Percentiles rank a stretch among this genome's conserved stretches.
These are phyloP conservation scores for Mycena filopes DNA, from an alignment of 768 basidiomycete genomes.

Conservation along the genomic window DNA sequence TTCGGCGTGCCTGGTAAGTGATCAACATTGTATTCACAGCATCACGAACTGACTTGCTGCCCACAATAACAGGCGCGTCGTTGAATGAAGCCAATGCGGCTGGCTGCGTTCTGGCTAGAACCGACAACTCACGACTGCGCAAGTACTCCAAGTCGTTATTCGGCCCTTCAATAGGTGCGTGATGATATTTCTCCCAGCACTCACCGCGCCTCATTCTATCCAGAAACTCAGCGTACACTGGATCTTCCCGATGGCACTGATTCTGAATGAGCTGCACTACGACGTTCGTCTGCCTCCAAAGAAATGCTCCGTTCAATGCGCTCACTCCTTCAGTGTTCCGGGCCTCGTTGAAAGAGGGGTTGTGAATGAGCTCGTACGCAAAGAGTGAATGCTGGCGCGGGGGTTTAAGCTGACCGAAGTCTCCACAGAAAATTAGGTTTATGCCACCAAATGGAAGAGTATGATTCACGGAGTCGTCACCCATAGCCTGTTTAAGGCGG, in stretches of 20 bases:
- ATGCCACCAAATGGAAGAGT: constrained; percentile 42
- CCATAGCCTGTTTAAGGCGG: constrained; percentile 35
- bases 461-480: not conserved
- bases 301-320: not conserved
- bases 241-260: constrained; percentile 27
- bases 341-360: constrained; percentile 6
- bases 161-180: not conserved
- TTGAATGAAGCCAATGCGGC: constrained; percentile 3
- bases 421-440: constrained; percentile 45
- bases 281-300: not conserved
- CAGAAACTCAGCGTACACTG: constrained; percentile 21
- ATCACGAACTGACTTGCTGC: constrained; percentile 27
- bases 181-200: not conserved
- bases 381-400: constrained; percentile 33
- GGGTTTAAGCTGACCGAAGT: constrained; percentile 42
- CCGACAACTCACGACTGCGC: not conserved
- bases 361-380: constrained; percentile 12
- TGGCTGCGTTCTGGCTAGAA: not conserved
- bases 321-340: not conserved
- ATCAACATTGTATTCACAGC: constrained; percentile 22
- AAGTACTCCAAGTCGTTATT: not conserved
- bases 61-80: constrained; percentile 35
- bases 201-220: constrained; percentile 15
- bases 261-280: constrained; percentile 29
- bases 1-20: not conserved